phyloP scores from a whole-genome alignment of 2,329 filamentous ascomycete species.

The Fusarium albidum region DNA sequence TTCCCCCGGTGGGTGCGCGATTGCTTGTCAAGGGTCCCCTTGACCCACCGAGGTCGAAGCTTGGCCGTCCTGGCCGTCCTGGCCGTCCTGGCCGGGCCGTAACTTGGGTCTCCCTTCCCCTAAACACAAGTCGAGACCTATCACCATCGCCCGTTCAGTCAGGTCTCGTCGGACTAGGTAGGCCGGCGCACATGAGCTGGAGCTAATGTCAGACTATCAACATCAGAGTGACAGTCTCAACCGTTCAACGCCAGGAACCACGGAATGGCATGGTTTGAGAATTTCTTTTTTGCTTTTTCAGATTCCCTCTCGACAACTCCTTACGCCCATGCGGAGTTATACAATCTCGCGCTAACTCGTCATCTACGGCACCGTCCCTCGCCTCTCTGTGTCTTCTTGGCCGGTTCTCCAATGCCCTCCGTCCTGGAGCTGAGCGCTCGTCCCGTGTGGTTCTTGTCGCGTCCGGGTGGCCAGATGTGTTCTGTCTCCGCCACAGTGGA shows the following conservation, averaged over 20 bases:
- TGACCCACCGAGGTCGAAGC: slow-evolving; percentile 21
- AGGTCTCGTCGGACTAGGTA: slow-evolving; percentile 9
- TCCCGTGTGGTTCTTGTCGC: slow-evolving; percentile 1
- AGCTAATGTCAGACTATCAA: not conserved
- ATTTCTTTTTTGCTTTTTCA: slow-evolving; percentile 4
- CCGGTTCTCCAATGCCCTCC: slow-evolving; percentile 21
- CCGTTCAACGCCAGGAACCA: not conserved
- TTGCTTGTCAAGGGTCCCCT: slow-evolving; percentile 24
- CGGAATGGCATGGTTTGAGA: slow-evolving; percentile 19
- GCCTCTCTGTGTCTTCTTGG: slow-evolving; percentile 9
- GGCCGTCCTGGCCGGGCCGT: not conserved
- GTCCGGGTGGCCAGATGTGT: slow-evolving; percentile 6
- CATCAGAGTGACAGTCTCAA: no score
- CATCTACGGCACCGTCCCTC: slow-evolving; percentile 3
- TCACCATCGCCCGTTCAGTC: slow-evolving; percentile 1
- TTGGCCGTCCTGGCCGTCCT: slow-evolving; percentile 9
- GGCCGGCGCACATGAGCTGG: not conserved
- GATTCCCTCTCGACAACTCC: slow-evolving; percentile 31
- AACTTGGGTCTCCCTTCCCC: slow-evolving; percentile 1
- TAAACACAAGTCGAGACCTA: slow-evolving; percentile 1
- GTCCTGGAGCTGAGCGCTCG: slow-evolving; percentile 5
- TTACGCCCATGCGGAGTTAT: slow-evolving; percentile 34
- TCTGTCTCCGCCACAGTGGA: slow-evolving; percentile 19
- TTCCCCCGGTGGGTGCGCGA: slow-evolving; percentile 20
- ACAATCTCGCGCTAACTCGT: slow-evolving; percentile 31